Conservation (phyloP, 495 filamentous ascomycete species). For the Aspergillus egyptiacus region DNA sequence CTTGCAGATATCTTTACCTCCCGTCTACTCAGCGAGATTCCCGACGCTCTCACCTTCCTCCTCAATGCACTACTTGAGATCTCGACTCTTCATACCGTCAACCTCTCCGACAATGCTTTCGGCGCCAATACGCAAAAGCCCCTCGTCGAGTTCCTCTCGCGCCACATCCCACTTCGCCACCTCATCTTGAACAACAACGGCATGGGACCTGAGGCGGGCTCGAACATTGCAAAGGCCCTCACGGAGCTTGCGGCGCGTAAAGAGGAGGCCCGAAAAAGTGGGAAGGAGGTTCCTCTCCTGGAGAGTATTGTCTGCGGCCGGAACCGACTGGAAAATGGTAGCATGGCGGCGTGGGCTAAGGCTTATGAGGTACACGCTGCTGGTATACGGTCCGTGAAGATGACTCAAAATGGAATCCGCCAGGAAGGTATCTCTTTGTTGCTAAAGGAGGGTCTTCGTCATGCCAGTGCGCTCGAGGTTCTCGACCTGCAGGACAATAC, state of each 20-base stretch:
- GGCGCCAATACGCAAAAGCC: conserved; percentile 84
- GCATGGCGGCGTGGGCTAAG: conserved; percentile 90
- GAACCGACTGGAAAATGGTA: conserved; percentile 90
- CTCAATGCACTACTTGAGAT: conserved; percentile 80
- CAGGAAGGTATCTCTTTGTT: conserved; percentile 82
- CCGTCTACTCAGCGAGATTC: conserved; percentile 89
- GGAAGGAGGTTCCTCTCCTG: conserved; percentile 66
- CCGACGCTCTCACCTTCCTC: conserved; percentile 76
- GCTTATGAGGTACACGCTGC: conserved; percentile 73
- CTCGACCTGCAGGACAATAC: conserved; percentile 97
- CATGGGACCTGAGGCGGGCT: conserved; percentile 85
- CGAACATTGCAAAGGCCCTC: conserved; percentile 73
- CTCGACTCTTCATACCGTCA: conserved; percentile 77
- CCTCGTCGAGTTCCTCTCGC: conserved; percentile 77
- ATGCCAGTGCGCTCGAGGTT: conserved; percentile 57
- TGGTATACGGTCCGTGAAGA: conserved; percentile 75
- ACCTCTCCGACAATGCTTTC: conserved; percentile 97
- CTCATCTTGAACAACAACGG: conserved; percentile 97
- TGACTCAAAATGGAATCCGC: conserved; percentile 97
- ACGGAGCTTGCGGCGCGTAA: conserved; percentile 74
- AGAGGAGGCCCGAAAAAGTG: conserved; percentile 62
- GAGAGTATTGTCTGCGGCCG: conserved; percentile 95
- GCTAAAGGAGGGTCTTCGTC: conserved; percentile 66
- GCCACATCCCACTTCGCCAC: conserved; percentile 80
- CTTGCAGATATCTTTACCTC: conserved; percentile 96